Evolutionary conservation across 495 filamentous ascomycete genomes (phyloP), one percentile per base, ranked within the genome.

Genomic region (Apiosordaria backusii): DNA sequence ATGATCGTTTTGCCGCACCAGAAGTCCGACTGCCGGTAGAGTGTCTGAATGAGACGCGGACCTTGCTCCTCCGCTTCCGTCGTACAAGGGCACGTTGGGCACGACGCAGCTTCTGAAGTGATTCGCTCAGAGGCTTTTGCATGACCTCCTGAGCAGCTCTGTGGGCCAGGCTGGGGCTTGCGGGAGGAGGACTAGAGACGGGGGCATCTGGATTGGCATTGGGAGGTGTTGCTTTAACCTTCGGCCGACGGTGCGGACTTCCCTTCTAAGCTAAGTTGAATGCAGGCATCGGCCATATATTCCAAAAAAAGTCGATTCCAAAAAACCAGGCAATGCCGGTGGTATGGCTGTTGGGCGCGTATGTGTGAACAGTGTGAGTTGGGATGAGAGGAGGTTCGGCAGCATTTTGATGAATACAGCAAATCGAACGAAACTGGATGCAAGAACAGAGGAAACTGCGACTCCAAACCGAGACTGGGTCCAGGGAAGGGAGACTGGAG

Each of bases 251-350:
- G 71, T 77, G 73, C 72, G 76, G 76, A 76, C 76, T 79, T 70
- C 79, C 78, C 68, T 80, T 80, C 79, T 81, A 84, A 77, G 79
- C 74, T 72, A 82, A 79, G 76, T 75, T 78, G 74, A 78, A 73
- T 72, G 75, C 72, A 74, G 76, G 72, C 81, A 83, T 83, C 71
- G 73, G 79, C 71, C 67, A 66, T 73, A 21, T 76, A 77, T 75
- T 77, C 74, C 74, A 77, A 80, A 75, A 75, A 72, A 55, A 60
- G 54, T 29, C 63, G 35, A 45, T 45, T 45, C 35, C 35, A 54
- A 29, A 26, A n/a, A 54, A 29, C 23, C 22, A 19, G 61, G 61
- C 23, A 52, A 53, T 4, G 45, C 26, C n/a, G 59, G 4, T 50
- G 26, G 45, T 53, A 29, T 27, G n/a, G 59, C 24, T 61, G 59